Evolutionary conservation across 345 rosid species (phyloP).

Genomic region (Aquilaria sinensis): DNA sequence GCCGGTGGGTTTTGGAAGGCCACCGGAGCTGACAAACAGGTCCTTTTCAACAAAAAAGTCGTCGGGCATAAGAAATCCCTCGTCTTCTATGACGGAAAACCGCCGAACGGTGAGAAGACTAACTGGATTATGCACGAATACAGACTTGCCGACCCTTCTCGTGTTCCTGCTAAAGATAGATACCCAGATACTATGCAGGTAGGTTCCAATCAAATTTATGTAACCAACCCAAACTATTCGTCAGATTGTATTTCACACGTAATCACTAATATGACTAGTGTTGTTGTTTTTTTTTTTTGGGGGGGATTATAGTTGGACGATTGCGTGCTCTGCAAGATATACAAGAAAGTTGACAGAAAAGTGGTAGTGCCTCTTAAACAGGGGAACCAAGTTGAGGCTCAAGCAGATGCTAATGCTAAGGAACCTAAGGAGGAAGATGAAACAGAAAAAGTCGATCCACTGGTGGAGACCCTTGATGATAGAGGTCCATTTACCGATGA

Average conservation of each 20-base stretch:
- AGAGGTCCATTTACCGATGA: no score
- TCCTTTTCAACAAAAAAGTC: neutral
- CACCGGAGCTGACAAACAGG: neutral
- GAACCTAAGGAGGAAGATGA: no score
- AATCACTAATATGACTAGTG: neutral
- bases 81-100: slow-evolving; percentile 10
- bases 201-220: slow-evolving; percentile 5
- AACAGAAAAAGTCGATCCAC: no score
- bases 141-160: slow-evolving; percentile 6
- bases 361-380: no score
- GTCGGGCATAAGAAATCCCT: slow-evolving; percentile 4
- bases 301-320: neutral
- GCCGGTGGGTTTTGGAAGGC: slow-evolving; percentile 12
- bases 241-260: neutral
- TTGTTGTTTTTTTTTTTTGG: neutral
- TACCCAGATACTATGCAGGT: no score
- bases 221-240: neutral
- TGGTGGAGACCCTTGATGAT: no score
- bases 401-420: no score
- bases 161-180: neutral
- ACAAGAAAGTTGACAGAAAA: slow-evolving; percentile 4
- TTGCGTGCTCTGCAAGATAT: slow-evolving; percentile 10
- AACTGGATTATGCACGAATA: slow-evolving; percentile 14
- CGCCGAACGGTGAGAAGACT: slow-evolving; percentile 4
- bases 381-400: no score